These are phyloP conservation scores for Cryptococcus floricola DNA, from an alignment of 1,284 basidiomycete species.

Conservation along the genomic window DNA sequence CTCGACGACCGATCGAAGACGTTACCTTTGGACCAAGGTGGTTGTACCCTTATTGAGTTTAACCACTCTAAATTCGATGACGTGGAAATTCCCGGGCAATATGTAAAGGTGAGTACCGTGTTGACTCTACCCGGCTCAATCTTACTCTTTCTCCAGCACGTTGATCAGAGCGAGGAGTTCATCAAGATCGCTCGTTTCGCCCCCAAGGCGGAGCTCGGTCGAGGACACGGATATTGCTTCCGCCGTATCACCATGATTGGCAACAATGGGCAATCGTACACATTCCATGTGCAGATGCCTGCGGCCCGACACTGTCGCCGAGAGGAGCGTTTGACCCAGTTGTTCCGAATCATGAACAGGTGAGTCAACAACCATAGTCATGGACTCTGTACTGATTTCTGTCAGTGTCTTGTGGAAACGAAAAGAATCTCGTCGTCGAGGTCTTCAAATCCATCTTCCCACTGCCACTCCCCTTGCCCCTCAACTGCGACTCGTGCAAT, in stretches of 20 bases:
- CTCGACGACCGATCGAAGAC: slow-evolving; percentile 78
- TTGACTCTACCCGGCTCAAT: not conserved
- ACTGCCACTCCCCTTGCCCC: slow-evolving; percentile 81
- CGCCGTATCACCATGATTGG: slow-evolving; percentile 88
- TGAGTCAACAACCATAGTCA: slow-evolving; percentile 47
- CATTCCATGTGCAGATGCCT: slow-evolving; percentile 89
- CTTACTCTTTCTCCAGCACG: slow-evolving; percentile 59
- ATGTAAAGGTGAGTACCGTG: slow-evolving; percentile 68
- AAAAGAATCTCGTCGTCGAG: slow-evolving; percentile 91
- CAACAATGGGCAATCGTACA: slow-evolving; percentile 82
- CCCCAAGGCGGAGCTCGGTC: slow-evolving; percentile 83
- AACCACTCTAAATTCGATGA: slow-evolving; percentile 98
- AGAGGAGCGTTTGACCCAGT: slow-evolving; percentile 88
- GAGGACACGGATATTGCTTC: slow-evolving; percentile 79
- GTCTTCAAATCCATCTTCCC: slow-evolving; percentile 87
- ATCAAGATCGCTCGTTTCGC: slow-evolving; percentile 87
- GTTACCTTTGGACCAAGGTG: slow-evolving; percentile 83
- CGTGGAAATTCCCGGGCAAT: slow-evolving; percentile 97
- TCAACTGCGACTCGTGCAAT: slow-evolving; percentile 79
- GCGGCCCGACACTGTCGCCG: slow-evolving; percentile 81
- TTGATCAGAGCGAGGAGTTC: slow-evolving; percentile 90
- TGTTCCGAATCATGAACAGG: slow-evolving; percentile 91
- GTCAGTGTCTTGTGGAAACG: slow-evolving; percentile 73
- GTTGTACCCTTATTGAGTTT: slow-evolving; percentile 95
- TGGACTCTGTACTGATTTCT: slow-evolving; percentile 1